Percentiles rank a stretch among this genome's conserved stretches.
Conservation (phyloP, 441 rosid species). For the Breynia disticha region DNA sequence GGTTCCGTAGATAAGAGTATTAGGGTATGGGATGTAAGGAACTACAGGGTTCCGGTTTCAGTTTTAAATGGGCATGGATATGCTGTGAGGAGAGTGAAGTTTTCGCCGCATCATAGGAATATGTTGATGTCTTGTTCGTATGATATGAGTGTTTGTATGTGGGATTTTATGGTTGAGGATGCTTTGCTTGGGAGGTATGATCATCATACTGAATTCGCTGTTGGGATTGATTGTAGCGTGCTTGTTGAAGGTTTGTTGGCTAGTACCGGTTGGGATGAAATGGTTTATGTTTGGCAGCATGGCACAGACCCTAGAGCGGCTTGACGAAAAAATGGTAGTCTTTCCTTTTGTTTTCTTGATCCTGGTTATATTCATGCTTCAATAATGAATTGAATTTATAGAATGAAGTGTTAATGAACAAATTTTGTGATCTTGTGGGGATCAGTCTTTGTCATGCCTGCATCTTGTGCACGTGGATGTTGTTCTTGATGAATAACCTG, state of each 20-base stretch:
- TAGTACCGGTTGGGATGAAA: conserved; percentile 90
- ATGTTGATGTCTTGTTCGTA: conserved; percentile 70
- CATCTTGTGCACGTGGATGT: neutral
- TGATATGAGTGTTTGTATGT: conserved; percentile 75
- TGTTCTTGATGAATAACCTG: conserved; percentile 11
- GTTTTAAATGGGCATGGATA: conserved; percentile 75
- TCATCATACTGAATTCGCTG: conserved; percentile 81
- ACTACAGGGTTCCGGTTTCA: conserved; percentile 50
- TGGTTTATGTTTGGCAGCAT: conserved; percentile 87
- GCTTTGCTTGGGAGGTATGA: conserved; percentile 67
- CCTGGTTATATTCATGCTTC: neutral
- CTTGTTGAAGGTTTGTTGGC: conserved; percentile 87
- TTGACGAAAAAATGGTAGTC: conserved; percentile 19
- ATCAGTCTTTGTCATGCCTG: neutral
- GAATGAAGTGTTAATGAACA: too few species aligned
- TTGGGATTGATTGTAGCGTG: conserved; percentile 83
- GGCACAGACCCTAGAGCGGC: conserved; percentile 81
- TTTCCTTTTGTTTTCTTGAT: neutral
- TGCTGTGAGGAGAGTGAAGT: conserved; percentile 73
- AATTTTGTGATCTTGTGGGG: too few species aligned
- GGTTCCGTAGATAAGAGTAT: conserved; percentile 68
- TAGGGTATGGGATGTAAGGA: conserved; percentile 82
- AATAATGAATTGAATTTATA: neutral
- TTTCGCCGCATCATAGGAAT: conserved; percentile 74
- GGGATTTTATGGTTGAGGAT: conserved; percentile 91